A percentile compares a stretch with the other conserved stretches of the same genome.
Evolutionary conservation across 1,284 basidiomycete genomes (phyloP).

Genomic region (Pyrrhoderma lamaoense): DNA sequence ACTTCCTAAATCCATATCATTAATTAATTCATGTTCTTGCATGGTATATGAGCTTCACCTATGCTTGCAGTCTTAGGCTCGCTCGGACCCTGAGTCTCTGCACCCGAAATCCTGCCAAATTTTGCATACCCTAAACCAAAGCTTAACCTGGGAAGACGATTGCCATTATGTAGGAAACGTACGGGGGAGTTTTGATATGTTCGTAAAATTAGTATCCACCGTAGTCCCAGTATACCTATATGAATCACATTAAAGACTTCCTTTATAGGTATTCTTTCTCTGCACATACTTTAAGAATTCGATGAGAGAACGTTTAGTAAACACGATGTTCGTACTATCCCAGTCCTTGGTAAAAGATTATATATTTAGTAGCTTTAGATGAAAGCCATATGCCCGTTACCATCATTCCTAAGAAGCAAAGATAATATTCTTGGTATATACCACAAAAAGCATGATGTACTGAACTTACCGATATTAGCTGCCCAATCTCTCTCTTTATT

Average conservation of each 20-base stretch:
- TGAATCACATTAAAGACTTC: background rate
- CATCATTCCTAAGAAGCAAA: conserved; percentile 46
- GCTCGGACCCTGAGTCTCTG: background rate
- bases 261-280: too few relatives aligned
- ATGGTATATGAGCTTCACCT: too few relatives aligned
- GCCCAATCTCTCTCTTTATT: conserved; percentile 66
- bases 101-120: conserved; percentile 40
- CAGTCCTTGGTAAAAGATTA: conserved; percentile 38
- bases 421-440: too few relatives aligned
- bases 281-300: conserved; percentile 61
- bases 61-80: too few relatives aligned
- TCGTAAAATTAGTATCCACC: conserved; percentile 63
- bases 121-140: conserved; percentile 44
- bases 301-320: conserved; percentile 63
- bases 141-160: background rate
- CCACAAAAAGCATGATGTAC: too few relatives aligned
- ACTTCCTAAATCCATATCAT: too few relatives aligned
- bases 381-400: background rate
- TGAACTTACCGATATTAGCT: conserved; percentile 48
- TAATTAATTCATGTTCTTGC: too few relatives aligned
- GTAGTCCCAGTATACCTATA: conserved; percentile 58
- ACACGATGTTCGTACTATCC: conserved; percentile 63
- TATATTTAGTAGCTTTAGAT: background rate
- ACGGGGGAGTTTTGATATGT: conserved; percentile 67
- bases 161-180: conserved; percentile 20